Evolutionary conservation across 306 rosid species (phyloP).

Genomic region (Vigna nakashimae): DNA sequence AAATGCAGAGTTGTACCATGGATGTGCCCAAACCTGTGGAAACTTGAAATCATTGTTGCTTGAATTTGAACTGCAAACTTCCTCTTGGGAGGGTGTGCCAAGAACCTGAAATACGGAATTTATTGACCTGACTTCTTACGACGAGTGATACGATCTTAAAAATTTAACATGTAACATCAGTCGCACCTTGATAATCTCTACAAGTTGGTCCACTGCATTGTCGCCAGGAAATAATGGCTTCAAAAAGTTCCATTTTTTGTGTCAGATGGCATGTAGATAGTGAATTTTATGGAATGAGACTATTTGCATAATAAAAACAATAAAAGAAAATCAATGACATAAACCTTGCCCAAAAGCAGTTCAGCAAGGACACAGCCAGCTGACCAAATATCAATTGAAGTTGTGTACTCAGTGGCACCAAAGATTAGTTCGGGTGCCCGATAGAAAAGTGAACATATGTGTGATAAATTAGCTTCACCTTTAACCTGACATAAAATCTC

Average conservation of each 20-base stretch:
- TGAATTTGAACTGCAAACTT: slow-evolving; percentile 84
- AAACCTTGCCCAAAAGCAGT: slow-evolving; percentile 51
- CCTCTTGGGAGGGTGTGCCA: slow-evolving; percentile 88
- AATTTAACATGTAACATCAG: slow-evolving; percentile 15
- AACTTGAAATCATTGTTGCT: slow-evolving; percentile 77
- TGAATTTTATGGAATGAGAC: neutral
- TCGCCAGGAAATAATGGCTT: slow-evolving; percentile 88
- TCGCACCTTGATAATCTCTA: slow-evolving; percentile 81
- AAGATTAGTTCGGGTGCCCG: slow-evolving; percentile 82
- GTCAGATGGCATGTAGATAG: slow-evolving; percentile 27
- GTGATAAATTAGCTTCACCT: slow-evolving; percentile 81
- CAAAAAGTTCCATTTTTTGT: slow-evolving; percentile 40
- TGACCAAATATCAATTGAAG: slow-evolving; percentile 52
- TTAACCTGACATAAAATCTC: slow-evolving; percentile 60
- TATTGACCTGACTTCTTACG: slow-evolving; percentile 20
- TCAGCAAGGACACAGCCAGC: slow-evolving; percentile 53
- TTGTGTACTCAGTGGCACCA: slow-evolving; percentile 51
- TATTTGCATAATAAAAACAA: slow-evolving; percentile 24
- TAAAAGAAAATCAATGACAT: slow-evolving; percentile 18
- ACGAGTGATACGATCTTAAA: slow-evolving; percentile 23
- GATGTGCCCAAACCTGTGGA: slow-evolving; percentile 47
- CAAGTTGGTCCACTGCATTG: slow-evolving; percentile 85
- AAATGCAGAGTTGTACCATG: slow-evolving; percentile 78
- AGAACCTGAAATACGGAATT: slow-evolving; percentile 62
- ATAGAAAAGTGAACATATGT: slow-evolving; percentile 83